Percentiles rank a stretch among this genome's conserved stretches.
These are phyloP conservation scores for Kwoniella sp. DNA, from an alignment of 768 basidiomycete genomes.

Conservation along the genomic window DNA sequence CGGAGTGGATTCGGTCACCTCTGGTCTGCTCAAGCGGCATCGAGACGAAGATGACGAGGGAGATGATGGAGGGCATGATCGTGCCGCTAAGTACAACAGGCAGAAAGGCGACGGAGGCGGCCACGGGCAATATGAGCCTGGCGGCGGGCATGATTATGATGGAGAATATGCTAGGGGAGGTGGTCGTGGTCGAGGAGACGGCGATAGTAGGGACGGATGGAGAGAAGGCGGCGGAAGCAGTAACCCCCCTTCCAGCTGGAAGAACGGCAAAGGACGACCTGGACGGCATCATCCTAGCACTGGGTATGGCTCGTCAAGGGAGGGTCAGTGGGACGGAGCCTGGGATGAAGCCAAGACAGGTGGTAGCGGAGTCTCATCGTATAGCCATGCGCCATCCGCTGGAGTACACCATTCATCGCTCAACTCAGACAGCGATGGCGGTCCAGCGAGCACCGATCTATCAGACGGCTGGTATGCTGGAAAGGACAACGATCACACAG, in stretches of 20 bases:
- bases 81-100: neutral
- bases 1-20: neutral
- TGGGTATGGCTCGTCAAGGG: neutral
- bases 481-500: neutral
- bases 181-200: neutral
- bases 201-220: neutral
- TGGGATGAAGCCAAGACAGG: neutral
- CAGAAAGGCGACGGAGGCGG: neutral
- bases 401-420: too few relatives aligned
- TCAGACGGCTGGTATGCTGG: too few relatives aligned
- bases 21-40: slow-evolving; percentile 1
- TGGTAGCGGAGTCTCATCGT: neutral
- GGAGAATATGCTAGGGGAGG: neutral
- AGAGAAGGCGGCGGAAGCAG: neutral
- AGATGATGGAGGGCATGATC: neutral
- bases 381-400: neutral
- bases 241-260: neutral
- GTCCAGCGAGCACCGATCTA: too few relatives aligned
- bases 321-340: too few relatives aligned
- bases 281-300: neutral
- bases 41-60: neutral
- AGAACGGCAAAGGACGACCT: slow-evolving; percentile 8
- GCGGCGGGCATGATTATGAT: neutral
- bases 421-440: too few relatives aligned
- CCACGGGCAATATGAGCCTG: too few relatives aligned